Base-by-base conservation (phyloP, 257 asterid species). In the Nicotiana otophora region DNA sequence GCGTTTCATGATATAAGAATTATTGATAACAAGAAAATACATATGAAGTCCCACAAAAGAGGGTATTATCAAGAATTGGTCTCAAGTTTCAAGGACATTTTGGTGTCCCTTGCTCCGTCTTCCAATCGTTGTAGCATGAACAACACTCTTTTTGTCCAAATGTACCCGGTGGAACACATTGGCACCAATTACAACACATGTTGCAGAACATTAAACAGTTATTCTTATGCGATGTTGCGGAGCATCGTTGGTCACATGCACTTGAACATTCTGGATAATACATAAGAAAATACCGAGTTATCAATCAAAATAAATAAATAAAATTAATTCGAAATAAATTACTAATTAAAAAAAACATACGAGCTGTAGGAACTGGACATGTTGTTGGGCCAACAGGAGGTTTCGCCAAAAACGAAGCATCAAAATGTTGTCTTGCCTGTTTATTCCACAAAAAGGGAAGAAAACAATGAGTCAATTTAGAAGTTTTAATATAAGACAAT, bases 101-200 rank as follows among this genome's bases (percentile, higher is more conserved):
- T 6, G 89, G 88, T 15, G 86, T 83, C 64, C 90, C 89, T 82
- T 83, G 64, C 3, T 82, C 10, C 10, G 86, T 82, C 86, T 82
- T 88, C 82, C 84, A 84, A 26, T 84, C 7, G 3, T 68, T 60
- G 84, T 88, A 86, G 81, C 91, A 88, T 3, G 86, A 76, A 51
- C 91, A 88, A 23, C 87, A 86, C 8, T 88, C 86, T 48, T 86
- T 88, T 80, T 88, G 67, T 31, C 89, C 87, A 3, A 31, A 80
- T 14, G 87, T 82, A 19, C 87, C 88, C 6, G 87, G 88, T 7
- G 87, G 88, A 78, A 87, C 90, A 15, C 90, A 87, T 5, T 78
- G 75, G 10, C 90, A 88, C 69, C 14, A 55, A 10, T 74, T 33
- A 31, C 91, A 88, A 36, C 89, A 86, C 31, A 78, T 65, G 78